Percentiles rank a stretch among this genome's conserved stretches.
phyloP scores from a whole-genome alignment of 805 yeast species.

The Torulaspora franciscae region DNA sequence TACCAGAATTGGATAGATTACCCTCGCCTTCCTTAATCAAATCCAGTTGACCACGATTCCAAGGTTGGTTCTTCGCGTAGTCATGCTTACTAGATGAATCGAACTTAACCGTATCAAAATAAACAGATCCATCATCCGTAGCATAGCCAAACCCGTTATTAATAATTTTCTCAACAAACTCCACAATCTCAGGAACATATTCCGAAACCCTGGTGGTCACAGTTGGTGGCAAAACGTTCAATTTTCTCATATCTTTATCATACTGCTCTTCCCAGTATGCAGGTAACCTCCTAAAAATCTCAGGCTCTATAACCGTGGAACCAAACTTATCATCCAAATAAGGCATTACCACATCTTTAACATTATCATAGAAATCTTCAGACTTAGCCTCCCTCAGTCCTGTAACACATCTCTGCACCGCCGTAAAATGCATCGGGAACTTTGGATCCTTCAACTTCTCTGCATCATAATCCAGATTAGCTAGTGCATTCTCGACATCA shows the following conservation, averaged over 20 bases:
- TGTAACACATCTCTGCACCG: constrained; percentile 50
- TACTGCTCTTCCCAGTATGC: constrained; percentile 84
- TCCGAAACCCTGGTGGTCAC: constrained; percentile 93
- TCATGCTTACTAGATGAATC: constrained; percentile 68
- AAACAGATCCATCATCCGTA: constrained; percentile 88
- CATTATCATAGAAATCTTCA: constrained; percentile 41
- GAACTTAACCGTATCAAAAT: constrained; percentile 82
- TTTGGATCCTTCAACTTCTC: constrained; percentile 65
- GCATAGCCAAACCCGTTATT: constrained; percentile 78
- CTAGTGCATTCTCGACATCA: constrained; percentile 12
- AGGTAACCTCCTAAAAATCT: constrained; percentile 74
- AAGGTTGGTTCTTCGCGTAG: constrained; percentile 95
- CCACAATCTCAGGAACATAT: constrained; percentile 87
- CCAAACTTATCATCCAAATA: constrained; percentile 69
- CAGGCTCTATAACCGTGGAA: constrained; percentile 74
- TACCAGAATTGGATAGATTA: constrained; percentile 48
- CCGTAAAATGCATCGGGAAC: constrained; percentile 74
- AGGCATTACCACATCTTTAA: constrained; percentile 76
- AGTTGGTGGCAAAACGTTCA: constrained; percentile 81
- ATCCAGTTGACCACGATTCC: constrained; percentile 88
- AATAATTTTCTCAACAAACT: constrained; percentile 70
- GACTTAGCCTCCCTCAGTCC: constrained; percentile 24
- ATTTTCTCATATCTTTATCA: constrained; percentile 76
- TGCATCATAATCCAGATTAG: constrained; percentile 43
- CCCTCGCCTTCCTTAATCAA: constrained; percentile 96